Evolutionary conservation across 371 early-diverging fungal species (phyloP).

Genomic region (Coemansia sp.): DNA sequence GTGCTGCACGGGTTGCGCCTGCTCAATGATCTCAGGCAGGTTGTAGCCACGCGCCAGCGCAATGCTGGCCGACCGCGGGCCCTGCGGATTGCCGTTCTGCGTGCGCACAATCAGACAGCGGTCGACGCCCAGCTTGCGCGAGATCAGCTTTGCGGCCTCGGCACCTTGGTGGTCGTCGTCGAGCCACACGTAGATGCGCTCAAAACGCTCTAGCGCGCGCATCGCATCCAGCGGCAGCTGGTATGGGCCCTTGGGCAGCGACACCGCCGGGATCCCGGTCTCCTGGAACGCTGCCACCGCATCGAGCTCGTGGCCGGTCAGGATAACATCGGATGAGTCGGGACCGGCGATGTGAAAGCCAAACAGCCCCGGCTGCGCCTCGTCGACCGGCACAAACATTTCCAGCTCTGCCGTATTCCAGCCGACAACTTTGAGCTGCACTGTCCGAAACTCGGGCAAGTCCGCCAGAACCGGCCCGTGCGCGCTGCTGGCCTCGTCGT

Average conservation of each 20-base stretch:
- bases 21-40: constrained; percentile 46
- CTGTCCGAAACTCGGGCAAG: constrained; percentile 20
- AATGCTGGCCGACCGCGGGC: constrained; percentile 50
- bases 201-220: constrained; percentile 64
- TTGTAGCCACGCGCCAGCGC: constrained; percentile 44
- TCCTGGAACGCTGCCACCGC: constrained; percentile 72
- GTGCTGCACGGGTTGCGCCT: constrained; percentile 58
- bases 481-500: background rate
- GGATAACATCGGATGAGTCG: constrained; percentile 54
- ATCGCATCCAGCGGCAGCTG: constrained; percentile 66
- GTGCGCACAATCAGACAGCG: constrained; percentile 60
- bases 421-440: constrained; percentile 43
- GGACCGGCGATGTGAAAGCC: constrained; percentile 61
- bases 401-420: constrained; percentile 35
- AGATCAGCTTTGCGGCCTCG: constrained; percentile 60
- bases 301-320: constrained; percentile 65
- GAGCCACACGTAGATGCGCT: constrained; percentile 68
- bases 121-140: constrained; percentile 64
- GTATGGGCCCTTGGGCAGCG: constrained; percentile 57
- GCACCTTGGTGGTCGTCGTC: constrained; percentile 69
- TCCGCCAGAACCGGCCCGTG: background rate
- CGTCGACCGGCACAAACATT: constrained; percentile 43
- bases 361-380: constrained; percentile 60
- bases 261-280: constrained; percentile 63
- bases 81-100: constrained; percentile 46